These are phyloP conservation scores for Rasamsonia emersonii DNA, from an alignment of 2,329 filamentous ascomycete species.

Conservation along the genomic window DNA sequence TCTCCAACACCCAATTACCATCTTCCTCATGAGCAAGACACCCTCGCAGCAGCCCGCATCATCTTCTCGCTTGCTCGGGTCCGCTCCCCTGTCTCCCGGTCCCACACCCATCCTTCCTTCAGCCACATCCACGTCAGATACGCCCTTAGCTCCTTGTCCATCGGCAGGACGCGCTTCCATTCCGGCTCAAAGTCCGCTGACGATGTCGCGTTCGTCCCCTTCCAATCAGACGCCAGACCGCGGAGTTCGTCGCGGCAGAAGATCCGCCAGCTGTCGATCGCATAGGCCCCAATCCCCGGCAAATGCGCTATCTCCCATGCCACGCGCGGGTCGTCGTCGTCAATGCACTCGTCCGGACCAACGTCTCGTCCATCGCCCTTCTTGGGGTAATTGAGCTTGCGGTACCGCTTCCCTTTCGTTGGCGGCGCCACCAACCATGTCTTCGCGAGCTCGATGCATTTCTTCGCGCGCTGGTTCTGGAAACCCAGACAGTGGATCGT, in stretches of 20 bases:
- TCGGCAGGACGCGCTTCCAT: slow-evolving; percentile 77
- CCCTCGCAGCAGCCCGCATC: slow-evolving; percentile 28
- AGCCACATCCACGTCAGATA: slow-evolving; percentile 90
- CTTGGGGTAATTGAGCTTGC: slow-evolving; percentile 48
- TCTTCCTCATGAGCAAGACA: slow-evolving; percentile 35
- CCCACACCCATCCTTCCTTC: slow-evolving; percentile 75
- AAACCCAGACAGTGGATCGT: slow-evolving; percentile 66
- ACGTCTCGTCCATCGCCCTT: slow-evolving; percentile 43
- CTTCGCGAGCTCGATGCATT: slow-evolving; percentile 62
- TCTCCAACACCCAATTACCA: slow-evolving; percentile 31
- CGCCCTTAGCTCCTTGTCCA: slow-evolving; percentile 81
- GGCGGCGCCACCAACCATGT: slow-evolving; percentile 61
- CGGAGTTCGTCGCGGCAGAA: slow-evolving; percentile 78
- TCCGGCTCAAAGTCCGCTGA: slow-evolving; percentile 62
- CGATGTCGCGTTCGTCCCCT: slow-evolving; percentile 43
- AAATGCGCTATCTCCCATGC: slow-evolving; percentile 82
- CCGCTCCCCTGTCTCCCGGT: slow-evolving; percentile 56
- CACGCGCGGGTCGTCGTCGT: slow-evolving; percentile 42
- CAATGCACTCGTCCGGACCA: slow-evolving; percentile 38
- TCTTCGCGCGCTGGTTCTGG: slow-evolving; percentile 56
- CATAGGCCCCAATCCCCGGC: slow-evolving; percentile 68
- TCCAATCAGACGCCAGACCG: slow-evolving; percentile 57
- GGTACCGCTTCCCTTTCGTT: slow-evolving; percentile 46
- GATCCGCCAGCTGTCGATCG: slow-evolving; percentile 84
- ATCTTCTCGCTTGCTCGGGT: slow-evolving; percentile 31